phyloP scores from a whole-genome alignment of 306 rosid genomes.

The Canavalia ensiformis region DNA sequence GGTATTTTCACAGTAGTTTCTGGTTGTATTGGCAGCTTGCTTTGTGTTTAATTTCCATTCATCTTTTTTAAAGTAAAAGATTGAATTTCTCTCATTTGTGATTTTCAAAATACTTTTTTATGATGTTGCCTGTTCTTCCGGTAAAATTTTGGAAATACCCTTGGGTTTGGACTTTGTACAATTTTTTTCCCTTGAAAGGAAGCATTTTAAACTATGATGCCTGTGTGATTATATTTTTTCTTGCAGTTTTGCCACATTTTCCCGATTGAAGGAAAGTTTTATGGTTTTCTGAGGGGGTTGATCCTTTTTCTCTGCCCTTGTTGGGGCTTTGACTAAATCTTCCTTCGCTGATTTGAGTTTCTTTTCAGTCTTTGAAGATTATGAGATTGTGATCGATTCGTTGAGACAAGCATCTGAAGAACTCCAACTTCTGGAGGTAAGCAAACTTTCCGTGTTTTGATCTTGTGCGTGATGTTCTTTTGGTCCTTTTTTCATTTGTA shows the following conservation, averaged over 20 bases:
- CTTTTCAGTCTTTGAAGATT: slow-evolving; percentile 65
- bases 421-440: slow-evolving; percentile 91
- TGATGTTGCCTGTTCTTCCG: background rate
- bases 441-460: slow-evolving; percentile 33
- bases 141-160: background rate
- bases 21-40: slow-evolving; percentile 25
- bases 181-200: background rate
- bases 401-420: slow-evolving; percentile 84
- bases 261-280: background rate
- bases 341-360: slow-evolving; percentile 33
- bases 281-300: slow-evolving; percentile 19
- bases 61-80: slow-evolving; percentile 2
- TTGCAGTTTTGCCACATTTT: background rate
- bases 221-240: background rate
- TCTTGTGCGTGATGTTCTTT: slow-evolving; percentile 17
- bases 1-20: background rate
- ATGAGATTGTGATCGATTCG: slow-evolving; percentile 74
- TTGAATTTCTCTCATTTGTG: background rate
- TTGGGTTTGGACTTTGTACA: background rate
- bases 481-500: background rate
- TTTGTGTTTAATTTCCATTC: slow-evolving; percentile 8
- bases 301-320: background rate
- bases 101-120: background rate
- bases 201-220: background rate
- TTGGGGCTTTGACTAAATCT: slow-evolving; percentile 10